These are phyloP conservation scores for Trichoderma sp. DNA, from an alignment of 2,329 filamentous ascomycete species.

Conservation along the genomic window DNA sequence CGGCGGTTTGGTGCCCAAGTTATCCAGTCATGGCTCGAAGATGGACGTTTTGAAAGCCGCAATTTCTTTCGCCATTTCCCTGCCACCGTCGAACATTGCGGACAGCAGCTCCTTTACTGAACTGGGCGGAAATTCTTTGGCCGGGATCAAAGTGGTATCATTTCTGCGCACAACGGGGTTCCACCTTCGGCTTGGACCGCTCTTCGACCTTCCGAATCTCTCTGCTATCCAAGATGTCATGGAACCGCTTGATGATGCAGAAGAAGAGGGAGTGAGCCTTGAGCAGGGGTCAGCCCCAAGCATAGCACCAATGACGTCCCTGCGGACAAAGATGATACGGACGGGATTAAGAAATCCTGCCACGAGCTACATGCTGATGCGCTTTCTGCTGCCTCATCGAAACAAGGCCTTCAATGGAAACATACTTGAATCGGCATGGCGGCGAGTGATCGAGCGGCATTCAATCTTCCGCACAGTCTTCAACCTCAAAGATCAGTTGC, in stretches of 20 bases:
- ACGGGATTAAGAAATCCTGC: neutral
- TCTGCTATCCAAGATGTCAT: slow-evolving; percentile 5
- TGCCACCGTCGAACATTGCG: neutral
- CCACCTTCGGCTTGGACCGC: neutral
- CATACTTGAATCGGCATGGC: neutral
- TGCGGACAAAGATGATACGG: slow-evolving; percentile 8
- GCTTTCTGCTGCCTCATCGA: neutral
- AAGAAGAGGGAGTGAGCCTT: neutral
- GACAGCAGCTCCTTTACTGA: neutral
- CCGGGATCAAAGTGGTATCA: slow-evolving; percentile 2
- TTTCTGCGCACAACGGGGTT: slow-evolving; percentile 2
- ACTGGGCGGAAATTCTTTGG: slow-evolving; percentile 8
- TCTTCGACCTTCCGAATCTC: slow-evolving; percentile 8
- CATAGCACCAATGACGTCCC: neutral
- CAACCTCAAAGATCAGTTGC: neutral
- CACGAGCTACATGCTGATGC: slow-evolving; percentile 3
- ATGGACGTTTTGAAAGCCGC: slow-evolving; percentile 10
- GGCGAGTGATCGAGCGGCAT: neutral
- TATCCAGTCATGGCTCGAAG: neutral
- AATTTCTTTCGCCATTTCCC: neutral
- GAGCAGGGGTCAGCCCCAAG: neutral
- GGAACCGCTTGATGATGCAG: neutral
- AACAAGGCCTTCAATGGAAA: neutral
- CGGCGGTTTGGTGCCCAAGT: neutral
- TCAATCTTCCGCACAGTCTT: slow-evolving; percentile 10